Conservation (phyloP, 192 early-diverging fungal genomes). For the Pecoramyces ruminantium region DNA sequence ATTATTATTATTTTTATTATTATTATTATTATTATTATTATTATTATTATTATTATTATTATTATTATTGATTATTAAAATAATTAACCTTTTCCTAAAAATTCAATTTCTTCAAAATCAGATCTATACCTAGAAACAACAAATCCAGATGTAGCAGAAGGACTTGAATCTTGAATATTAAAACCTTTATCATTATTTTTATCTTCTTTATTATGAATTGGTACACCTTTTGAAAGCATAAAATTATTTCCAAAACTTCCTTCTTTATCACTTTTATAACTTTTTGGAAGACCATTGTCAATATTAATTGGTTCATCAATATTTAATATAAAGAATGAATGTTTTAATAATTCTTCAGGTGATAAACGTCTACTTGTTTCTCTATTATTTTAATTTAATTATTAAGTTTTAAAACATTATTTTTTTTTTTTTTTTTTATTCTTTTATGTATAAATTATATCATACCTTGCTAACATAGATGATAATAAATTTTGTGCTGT, state of each 20-base stretch:
- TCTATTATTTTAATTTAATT: no score
- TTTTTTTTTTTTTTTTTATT: neutral
- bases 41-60: no score
- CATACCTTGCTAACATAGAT: neutral
- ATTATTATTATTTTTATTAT: no score
- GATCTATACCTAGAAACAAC: slow-evolving; percentile 41
- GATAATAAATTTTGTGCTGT: neutral
- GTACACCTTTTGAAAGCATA: neutral
- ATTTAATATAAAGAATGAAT: neutral
- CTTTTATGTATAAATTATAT: no score
- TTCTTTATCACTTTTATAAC: neutral
- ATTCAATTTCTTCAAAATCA: slow-evolving; percentile 66
- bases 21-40: no score
- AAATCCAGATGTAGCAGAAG: neutral
- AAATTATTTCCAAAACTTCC: neutral
- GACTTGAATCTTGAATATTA: neutral
- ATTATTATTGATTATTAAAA: no score
- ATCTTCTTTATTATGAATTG: neutral
- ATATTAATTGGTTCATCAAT: neutral
- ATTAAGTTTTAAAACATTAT: no score
- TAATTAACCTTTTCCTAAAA: slow-evolving; percentile 27
- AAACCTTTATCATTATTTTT: neutral
- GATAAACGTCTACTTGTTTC: neutral
- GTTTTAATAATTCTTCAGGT: neutral
- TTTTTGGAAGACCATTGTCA: neutral